phyloP scores from a whole-genome alignment of 2,329 filamentous ascomycete species.

The Cladosporium sp. region DNA sequence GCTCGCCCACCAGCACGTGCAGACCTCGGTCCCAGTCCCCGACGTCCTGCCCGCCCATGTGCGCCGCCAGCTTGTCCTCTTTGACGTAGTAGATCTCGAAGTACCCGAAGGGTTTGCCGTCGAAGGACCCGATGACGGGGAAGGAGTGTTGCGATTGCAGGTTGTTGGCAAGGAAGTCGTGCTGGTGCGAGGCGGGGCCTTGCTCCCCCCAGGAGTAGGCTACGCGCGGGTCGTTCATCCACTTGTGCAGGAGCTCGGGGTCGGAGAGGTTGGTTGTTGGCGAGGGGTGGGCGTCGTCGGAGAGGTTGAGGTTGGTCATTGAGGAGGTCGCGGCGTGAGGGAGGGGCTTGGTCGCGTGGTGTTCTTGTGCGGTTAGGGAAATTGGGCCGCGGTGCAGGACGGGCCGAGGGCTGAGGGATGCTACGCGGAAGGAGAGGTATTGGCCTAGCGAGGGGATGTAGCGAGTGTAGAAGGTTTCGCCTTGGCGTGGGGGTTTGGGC shows the following conservation, averaged over 20 bases:
- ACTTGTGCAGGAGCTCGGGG: conserved; percentile 67
- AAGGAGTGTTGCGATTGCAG: conserved; percentile 70
- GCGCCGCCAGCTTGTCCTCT: conserved; percentile 70
- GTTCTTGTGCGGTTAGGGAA: conserved; percentile 11
- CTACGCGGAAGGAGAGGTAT: conserved; percentile 83
- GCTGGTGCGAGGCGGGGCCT: conserved; percentile 50
- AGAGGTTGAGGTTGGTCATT: conserved; percentile 6
- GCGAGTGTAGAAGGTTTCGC: conserved; percentile 84
- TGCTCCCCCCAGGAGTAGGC: conserved; percentile 75
- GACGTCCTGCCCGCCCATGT: conserved; percentile 53
- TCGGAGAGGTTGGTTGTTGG: conserved; percentile 41
- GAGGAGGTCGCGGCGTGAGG: neutral
- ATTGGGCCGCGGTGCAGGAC: conserved; percentile 58
- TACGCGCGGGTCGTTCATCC: conserved; percentile 84
- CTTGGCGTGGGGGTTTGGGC: conserved; percentile 82
- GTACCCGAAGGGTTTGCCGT: conserved; percentile 90
- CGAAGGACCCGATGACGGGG: conserved; percentile 88
- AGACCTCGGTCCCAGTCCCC: conserved; percentile 82
- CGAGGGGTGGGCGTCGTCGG: neutral
- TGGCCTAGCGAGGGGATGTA: conserved; percentile 76
- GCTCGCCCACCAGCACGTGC: conserved; percentile 83
- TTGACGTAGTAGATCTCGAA: conserved; percentile 99
- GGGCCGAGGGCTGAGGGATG: conserved; percentile 59
- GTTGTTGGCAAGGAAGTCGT: conserved; percentile 60
- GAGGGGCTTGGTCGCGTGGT: neutral